Evolutionary conservation across 164 flowering plant genomes (phyloP).

Genomic region (Cinnamomum micranthum): DNA sequence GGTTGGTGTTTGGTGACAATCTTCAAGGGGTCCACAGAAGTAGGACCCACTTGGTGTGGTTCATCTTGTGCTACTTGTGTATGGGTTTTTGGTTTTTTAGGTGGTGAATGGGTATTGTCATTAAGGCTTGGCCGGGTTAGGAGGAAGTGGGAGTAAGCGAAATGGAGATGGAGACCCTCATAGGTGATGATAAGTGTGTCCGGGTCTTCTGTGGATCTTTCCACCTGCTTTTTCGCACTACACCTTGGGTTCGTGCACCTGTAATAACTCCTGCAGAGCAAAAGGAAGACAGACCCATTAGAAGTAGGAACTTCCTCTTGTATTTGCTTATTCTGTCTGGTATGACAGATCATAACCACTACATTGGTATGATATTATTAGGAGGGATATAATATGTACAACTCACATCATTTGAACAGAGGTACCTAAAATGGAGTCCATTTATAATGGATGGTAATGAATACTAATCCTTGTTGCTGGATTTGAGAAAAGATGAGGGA

Average conservation of each 20-base stretch:
- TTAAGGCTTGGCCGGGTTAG: conserved; percentile 8
- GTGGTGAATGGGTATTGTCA: conserved; percentile 16
- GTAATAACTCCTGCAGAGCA: conserved; percentile 70
- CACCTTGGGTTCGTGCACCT: conserved; percentile 92
- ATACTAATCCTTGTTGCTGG: too few relatives aligned
- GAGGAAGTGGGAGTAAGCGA: conserved; percentile 52
- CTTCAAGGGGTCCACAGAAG: conserved; percentile 1
- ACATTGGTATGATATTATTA: too few relatives aligned
- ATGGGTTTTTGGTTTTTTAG: conserved; percentile 26
- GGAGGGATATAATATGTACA: neutral
- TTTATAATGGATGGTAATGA: too few relatives aligned
- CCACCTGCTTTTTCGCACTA: conserved; percentile 90
- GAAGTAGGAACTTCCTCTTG: too few relatives aligned
- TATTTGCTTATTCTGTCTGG: too few relatives aligned
- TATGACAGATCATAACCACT: neutral
- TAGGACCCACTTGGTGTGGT: conserved; percentile 5
- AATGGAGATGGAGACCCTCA: conserved; percentile 95
- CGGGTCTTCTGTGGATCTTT: conserved; percentile 65
- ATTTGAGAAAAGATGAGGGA: too few relatives aligned
- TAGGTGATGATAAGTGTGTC: conserved; percentile 79
- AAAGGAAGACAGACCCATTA: too few relatives aligned
- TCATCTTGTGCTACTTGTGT: conserved; percentile 20
- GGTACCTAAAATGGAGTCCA: neutral
- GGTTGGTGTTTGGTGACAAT: conserved; percentile 4
- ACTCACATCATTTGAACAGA: neutral